Percentiles rank a stretch among this genome's conserved stretches.
Evolutionary conservation across 2,329 filamentous ascomycete genomes (phyloP).

Genomic region (Hypocreales sp.): DNA sequence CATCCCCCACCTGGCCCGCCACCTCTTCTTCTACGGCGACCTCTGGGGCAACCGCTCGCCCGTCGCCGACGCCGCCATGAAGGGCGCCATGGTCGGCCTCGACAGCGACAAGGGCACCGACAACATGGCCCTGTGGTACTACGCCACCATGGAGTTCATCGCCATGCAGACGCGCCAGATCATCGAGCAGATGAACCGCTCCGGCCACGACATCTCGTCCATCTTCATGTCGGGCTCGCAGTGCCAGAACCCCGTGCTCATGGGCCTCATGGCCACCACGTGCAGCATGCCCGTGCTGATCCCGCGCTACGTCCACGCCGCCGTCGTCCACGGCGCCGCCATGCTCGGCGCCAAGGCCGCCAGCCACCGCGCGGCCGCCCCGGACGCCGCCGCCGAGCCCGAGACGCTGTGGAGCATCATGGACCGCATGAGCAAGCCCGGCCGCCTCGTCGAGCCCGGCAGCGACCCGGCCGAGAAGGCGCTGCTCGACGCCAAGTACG

Average conservation of each 20-base stretch:
- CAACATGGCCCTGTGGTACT: constrained; percentile 82
- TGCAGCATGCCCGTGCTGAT: constrained; percentile 90
- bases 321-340: constrained; percentile 92
- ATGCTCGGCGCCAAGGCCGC: constrained; percentile 98
- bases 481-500: constrained; percentile 77
- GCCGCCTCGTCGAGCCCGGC: constrained; percentile 64
- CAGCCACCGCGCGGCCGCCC: constrained; percentile 49
- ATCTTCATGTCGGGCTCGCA: constrained; percentile 99
- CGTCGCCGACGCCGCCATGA: constrained; percentile 85
- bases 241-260: constrained; percentile 88
- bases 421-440: constrained; percentile 93
- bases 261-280: constrained; percentile 78
- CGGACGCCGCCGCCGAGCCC: constrained; percentile 41
- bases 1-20: constrained; percentile 73
- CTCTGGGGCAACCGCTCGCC: constrained; percentile 94
- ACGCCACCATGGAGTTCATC: constrained; percentile 95
- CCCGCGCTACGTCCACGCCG: constrained; percentile 83
- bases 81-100: constrained; percentile 73
- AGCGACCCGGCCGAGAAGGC: constrained; percentile 59
- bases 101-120: constrained; percentile 77
- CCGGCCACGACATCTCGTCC: constrained; percentile 73
- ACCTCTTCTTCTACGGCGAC: constrained; percentile 98
- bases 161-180: constrained; percentile 95
- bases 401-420: constrained; percentile 93
- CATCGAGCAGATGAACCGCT: constrained; percentile 79